Evolutionary conservation across 306 rosid species (phyloP).

Genomic region (Malus orientalis): DNA sequence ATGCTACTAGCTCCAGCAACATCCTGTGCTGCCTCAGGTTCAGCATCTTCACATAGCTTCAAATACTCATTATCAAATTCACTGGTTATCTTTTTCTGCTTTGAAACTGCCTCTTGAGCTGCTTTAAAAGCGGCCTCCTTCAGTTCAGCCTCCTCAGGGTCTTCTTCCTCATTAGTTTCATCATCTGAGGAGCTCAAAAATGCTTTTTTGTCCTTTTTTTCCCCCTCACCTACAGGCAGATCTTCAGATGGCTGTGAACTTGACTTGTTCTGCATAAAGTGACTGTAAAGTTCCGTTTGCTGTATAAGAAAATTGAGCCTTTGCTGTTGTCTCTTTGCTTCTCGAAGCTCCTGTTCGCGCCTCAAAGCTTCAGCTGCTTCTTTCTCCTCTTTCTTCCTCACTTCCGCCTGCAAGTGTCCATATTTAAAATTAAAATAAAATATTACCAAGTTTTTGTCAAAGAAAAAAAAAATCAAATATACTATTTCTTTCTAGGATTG

Average conservation of each 20-base stretch:
- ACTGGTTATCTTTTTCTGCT: conserved; percentile 75
- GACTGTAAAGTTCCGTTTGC: conserved; percentile 97
- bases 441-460: neutral
- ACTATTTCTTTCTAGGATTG: neutral
- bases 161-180: conserved; percentile 55
- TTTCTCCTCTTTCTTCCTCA: conserved; percentile 85
- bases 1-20: conserved; percentile 91
- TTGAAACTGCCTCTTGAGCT: conserved; percentile 98
- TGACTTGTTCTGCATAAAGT: conserved; percentile 96
- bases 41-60: conserved; percentile 73
- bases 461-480: neutral
- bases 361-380: conserved; percentile 97
- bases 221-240: conserved; percentile 45
- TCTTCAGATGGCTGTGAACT: conserved; percentile 60
- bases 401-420: conserved; percentile 58
- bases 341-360: conserved; percentile 94
- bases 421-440: conserved; percentile 12
- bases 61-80: conserved; percentile 81
- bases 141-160: conserved; percentile 84
- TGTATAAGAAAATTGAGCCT: conserved; percentile 96
- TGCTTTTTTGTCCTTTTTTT: conserved; percentile 41
- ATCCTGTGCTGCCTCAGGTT: conserved; percentile 61
- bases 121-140: conserved; percentile 90
- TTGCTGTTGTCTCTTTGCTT: conserved; percentile 98
- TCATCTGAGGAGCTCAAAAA: conserved; percentile 33